These are phyloP conservation scores for Phaeosphaeria sp. DNA, from an alignment of 2,329 filamentous ascomycete species.

Conservation along the genomic window DNA sequence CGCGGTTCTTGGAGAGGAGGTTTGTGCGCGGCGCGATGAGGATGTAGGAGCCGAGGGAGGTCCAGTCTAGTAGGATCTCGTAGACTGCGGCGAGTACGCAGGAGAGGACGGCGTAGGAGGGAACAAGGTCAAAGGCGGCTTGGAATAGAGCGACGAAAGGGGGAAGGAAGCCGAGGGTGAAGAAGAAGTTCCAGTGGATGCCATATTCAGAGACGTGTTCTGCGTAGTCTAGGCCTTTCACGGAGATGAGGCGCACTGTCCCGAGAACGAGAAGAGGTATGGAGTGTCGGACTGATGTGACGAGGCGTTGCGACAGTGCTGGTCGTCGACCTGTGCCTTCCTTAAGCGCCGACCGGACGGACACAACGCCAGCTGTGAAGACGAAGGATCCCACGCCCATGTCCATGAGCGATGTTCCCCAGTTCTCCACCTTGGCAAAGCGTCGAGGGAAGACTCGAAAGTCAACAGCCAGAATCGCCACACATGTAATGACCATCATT, in stretches of 20 bases:
- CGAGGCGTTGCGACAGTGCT: slow-evolving; percentile 64
- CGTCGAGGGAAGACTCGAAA: slow-evolving; percentile 91
- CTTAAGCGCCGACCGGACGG: slow-evolving; percentile 79
- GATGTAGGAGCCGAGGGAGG: slow-evolving; percentile 80
- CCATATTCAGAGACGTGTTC: slow-evolving; percentile 98
- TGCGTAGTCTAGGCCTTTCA: slow-evolving; percentile 94
- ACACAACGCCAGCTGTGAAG: slow-evolving; percentile 91
- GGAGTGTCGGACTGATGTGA: slow-evolving; percentile 76
- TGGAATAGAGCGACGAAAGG: slow-evolving; percentile 88
- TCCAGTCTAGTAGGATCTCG: slow-evolving; percentile 74
- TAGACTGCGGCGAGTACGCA: slow-evolving; percentile 73
- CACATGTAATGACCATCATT: slow-evolving; percentile 89
- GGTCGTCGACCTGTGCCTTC: slow-evolving; percentile 61
- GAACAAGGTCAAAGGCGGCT: slow-evolving; percentile 70
- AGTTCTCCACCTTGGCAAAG: slow-evolving; percentile 98
- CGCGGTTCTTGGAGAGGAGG: slow-evolving; percentile 86
- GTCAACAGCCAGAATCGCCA: slow-evolving; percentile 95
- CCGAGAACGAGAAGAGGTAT: slow-evolving; percentile 83
- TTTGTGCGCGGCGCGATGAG: slow-evolving; percentile 80
- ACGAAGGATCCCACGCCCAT: slow-evolving; percentile 97
- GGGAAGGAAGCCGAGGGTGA: slow-evolving; percentile 86
- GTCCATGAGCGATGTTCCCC: slow-evolving; percentile 99
- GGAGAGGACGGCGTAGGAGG: slow-evolving; percentile 78
- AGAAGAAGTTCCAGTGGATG: slow-evolving; percentile 99
- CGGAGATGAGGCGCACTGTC: slow-evolving; percentile 79